Evolutionary conservation across 2,329 filamentous ascomycete genomes (phyloP).

Genomic region (Aspergillus ochraceus): DNA sequence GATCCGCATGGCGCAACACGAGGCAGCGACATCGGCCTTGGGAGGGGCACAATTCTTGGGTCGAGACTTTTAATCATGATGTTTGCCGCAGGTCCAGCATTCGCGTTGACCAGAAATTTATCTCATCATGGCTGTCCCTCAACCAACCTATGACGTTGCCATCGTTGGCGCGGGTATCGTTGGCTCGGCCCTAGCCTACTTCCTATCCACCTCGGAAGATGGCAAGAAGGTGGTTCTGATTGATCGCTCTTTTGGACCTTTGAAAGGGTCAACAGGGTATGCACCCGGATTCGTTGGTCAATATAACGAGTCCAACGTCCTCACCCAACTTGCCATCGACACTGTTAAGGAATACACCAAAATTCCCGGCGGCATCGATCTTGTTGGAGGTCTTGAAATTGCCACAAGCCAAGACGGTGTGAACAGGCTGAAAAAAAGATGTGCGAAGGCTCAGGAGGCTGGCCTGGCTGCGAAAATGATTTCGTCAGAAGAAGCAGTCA

Average conservation of each 20-base stretch:
- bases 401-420: slow-evolving; percentile 22
- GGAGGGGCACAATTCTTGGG: background rate
- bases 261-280: slow-evolving; percentile 33
- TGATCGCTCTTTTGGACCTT: slow-evolving; percentile 26
- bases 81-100: background rate
- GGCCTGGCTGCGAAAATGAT: slow-evolving; percentile 28
- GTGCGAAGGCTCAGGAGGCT: slow-evolving; percentile 18
- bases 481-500: slow-evolving; percentile 19
- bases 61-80: background rate
- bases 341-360: slow-evolving; percentile 30
- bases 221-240: slow-evolving; percentile 23
- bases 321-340: slow-evolving; percentile 33
- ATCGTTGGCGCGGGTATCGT: slow-evolving; percentile 37
- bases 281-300: slow-evolving; percentile 39
- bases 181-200: slow-evolving; percentile 34
- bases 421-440: slow-evolving; percentile 18
- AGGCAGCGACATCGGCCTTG: background rate
- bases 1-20: background rate
- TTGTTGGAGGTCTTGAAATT: slow-evolving; percentile 28
- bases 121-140: background rate
- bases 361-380: slow-evolving; percentile 28
- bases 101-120: background rate
- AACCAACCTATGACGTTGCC: slow-evolving; percentile 14
- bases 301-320: slow-evolving; percentile 31
- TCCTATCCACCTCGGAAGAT: slow-evolving; percentile 23